A percentile compares a stretch with the other conserved stretches of the same genome.
Conservation (phyloP, 2,329 filamentous ascomycete genomes). For the Pseudogymnoascus sp. region DNA sequence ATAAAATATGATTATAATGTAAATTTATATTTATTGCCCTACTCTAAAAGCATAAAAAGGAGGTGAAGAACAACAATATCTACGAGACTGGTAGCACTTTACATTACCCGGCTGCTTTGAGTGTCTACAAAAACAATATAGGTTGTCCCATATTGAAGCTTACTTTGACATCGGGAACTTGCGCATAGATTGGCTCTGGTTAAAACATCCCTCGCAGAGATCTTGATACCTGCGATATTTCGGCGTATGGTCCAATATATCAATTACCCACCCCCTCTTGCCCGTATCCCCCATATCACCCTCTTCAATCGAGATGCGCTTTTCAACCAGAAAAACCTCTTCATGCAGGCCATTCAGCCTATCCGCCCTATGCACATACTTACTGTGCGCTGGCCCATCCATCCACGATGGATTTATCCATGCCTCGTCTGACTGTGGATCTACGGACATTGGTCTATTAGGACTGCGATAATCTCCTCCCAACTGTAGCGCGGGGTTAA, state of each 20-base stretch:
- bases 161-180: neutral
- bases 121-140: neutral
- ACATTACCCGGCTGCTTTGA: neutral
- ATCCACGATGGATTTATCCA: slow-evolving; percentile 3
- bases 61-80: no score
- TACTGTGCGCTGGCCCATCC: neutral
- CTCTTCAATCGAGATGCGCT: slow-evolving; percentile 11
- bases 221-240: neutral
- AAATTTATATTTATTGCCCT: neutral
- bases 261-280: slow-evolving; percentile 12
- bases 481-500: slow-evolving; percentile 14
- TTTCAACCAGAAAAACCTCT: neutral
- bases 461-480: neutral
- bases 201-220: neutral
- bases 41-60: no score
- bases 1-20: neutral
- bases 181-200: neutral
- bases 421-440: neutral
- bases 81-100: no score
- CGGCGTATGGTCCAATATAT: slow-evolving; percentile 5
- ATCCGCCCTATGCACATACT: slow-evolving; percentile 4
- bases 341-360: slow-evolving; percentile 5
- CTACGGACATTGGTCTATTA: neutral
- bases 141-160: neutral
- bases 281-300: neutral